Evolutionary conservation across 495 filamentous ascomycete species (phyloP), one percentile per base, ranked within the genome.

Genomic region (Stereocaulon alpinum): DNA sequence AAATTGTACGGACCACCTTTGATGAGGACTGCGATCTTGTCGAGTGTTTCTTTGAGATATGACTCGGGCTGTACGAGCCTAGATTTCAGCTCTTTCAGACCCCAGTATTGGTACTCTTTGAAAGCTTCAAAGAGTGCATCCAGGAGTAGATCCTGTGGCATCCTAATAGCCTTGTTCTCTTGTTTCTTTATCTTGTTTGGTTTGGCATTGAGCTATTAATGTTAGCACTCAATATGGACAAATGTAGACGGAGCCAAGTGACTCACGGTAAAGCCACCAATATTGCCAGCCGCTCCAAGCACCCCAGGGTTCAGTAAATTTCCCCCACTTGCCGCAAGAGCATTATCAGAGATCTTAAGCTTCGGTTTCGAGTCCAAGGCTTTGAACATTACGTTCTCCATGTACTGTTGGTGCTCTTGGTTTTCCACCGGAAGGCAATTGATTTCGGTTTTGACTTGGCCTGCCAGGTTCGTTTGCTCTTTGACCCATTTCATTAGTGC

Each of bases 101-200:
- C 80, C 92, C 92, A 97, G 72, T 91, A 96, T 55, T 81, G 81
- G 76, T 86, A 95, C 54, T 83, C 71, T 37, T 83, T 79, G 81
- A 97, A 98, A 67, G 83, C 87, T 17, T 75, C 69, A 74, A 89
- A 90, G 59, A 98, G 83, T 44, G 75, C 74, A 69, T 96, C 89
- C 72, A 95, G 71, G 41, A 98, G 83, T 68, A 91, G 85, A 75
- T 88, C 86, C 68, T 86, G 82, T 7, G 89, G 83, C 75, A 96
- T 88, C 69, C 93, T 89, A 3, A 86, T 86, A 6, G 85, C 82
- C 73, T 95, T 95, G 74, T 88, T 86, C 54, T 87, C 82, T 69
- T 84, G 83, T 58, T 82, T 60, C 66, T 67, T 65, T 72, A 64
- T 45, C 14, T 15, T 70, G 61, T 61, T 67, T 55, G 59, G 56